phyloP scores from a whole-genome alignment of 2,329 filamentous ascomycete species.

The Penicillium freii region DNA sequence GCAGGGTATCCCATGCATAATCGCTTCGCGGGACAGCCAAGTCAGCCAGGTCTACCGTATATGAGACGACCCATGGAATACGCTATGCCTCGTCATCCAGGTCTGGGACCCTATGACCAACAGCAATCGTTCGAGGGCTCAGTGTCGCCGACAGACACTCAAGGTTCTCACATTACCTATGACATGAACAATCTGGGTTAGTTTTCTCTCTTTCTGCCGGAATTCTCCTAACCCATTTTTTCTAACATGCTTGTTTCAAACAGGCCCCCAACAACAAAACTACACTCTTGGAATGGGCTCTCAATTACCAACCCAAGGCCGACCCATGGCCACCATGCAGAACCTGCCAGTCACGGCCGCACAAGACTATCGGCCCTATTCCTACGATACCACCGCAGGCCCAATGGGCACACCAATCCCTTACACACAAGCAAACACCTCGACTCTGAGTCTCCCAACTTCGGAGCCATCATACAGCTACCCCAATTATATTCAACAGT shows the following conservation, averaged over 20 bases:
- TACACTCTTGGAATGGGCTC: constrained; percentile 32
- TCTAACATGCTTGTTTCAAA: constrained; percentile 13
- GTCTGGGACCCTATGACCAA: constrained; percentile 32
- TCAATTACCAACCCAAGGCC: constrained; percentile 27
- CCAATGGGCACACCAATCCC: constrained; percentile 29
- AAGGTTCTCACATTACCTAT: constrained; percentile 28
- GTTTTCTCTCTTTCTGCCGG: constrained; percentile 1
- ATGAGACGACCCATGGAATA: constrained; percentile 33
- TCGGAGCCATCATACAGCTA: constrained; percentile 33
- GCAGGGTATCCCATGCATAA: constrained; percentile 29
- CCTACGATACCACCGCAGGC: constrained; percentile 31
- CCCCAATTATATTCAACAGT: constrained; percentile 28
- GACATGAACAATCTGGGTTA: constrained; percentile 31
- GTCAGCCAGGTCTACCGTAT: constrained; percentile 29
- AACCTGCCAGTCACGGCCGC: constrained; percentile 35
- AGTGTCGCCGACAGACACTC: constrained; percentile 35
- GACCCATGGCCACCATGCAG: constrained; percentile 32
- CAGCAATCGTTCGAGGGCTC: constrained; percentile 33
- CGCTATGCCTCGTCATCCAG: constrained; percentile 24
- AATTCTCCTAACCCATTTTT: not conserved
- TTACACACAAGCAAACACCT: constrained; percentile 35
- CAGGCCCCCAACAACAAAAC: constrained; percentile 31
- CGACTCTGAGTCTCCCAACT: constrained; percentile 38
- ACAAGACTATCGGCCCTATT: constrained; percentile 36
- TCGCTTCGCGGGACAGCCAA: constrained; percentile 28